A percentile compares a stretch with the other conserved stretches of the same genome.
These are phyloP conservation scores for Dothidotthia symphoricarpi DNA, from an alignment of 2,329 filamentous ascomycete species.

Conservation along the genomic window DNA sequence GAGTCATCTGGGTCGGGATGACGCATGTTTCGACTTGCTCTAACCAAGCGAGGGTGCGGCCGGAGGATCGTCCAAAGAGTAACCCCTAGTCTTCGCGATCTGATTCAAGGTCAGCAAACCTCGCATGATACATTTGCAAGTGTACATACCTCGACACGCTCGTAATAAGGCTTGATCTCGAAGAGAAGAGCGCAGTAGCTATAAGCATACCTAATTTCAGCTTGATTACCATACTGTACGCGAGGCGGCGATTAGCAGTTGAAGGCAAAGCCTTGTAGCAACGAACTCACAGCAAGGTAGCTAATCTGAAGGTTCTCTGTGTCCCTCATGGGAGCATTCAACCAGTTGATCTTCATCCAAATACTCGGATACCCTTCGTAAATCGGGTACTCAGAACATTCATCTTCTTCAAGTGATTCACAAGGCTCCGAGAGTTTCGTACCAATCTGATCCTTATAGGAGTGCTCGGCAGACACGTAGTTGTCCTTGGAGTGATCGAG, in stretches of 20 bases:
- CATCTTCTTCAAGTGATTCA: not conserved
- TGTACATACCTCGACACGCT: constrained; percentile 3
- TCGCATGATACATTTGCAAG: too few relatives aligned
- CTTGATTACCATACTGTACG: constrained; percentile 19
- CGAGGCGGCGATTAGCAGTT: not conserved
- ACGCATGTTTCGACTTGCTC: too few relatives aligned
- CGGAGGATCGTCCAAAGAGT: too few relatives aligned
- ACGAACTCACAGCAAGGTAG: constrained; percentile 7
- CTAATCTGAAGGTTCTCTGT: constrained; percentile 2
- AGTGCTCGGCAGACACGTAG: too few relatives aligned
- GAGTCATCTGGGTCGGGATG: too few relatives aligned
- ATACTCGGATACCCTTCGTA: too few relatives aligned
- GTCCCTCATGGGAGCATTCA: constrained; percentile 1
- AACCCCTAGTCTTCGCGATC: too few relatives aligned
- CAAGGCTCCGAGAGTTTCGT: constrained; percentile 1
- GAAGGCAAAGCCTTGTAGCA: not conserved
- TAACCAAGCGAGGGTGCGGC: too few relatives aligned
- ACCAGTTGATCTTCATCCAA: constrained; percentile 5
- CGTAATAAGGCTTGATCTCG: constrained; percentile 5
- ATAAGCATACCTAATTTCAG: constrained; percentile 5
- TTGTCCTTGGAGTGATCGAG: too few relatives aligned
- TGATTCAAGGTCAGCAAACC: too few relatives aligned
- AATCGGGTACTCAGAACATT: too few relatives aligned
- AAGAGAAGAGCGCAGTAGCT: constrained; percentile 16
- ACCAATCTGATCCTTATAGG: constrained; percentile 1